A percentile compares a stretch with the other conserved stretches of the same genome.
phyloP scores from a whole-genome alignment of 306 rosid species.

The Mimosa bimucronata region DNA sequence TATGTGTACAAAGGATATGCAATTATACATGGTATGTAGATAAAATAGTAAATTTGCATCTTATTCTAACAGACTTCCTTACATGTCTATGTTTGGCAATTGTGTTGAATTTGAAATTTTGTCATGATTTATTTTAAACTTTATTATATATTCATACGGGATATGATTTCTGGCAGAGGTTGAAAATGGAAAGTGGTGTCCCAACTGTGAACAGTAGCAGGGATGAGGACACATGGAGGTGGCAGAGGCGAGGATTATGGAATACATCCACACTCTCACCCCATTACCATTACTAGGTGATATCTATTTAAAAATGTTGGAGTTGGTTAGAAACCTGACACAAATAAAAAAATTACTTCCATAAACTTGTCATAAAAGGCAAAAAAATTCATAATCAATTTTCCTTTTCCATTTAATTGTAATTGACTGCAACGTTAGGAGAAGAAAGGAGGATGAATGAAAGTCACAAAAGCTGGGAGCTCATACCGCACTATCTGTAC shows the following conservation, averaged over 20 bases:
- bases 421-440: neutral
- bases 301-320: neutral
- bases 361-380: neutral
- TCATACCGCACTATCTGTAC: slow-evolving; percentile 95
- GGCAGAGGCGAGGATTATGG: neutral
- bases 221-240: neutral
- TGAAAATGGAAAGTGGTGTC: neutral
- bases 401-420: slow-evolving; percentile 12
- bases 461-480: neutral
- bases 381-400: neutral
- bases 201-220: neutral
- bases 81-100: neutral
- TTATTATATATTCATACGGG: neutral
- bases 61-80: neutral
- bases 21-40: neutral
- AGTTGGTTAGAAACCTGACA: slow-evolving; percentile 11
- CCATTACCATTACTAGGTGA: neutral
- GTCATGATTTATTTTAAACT: neutral
- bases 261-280: neutral
- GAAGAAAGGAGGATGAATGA: neutral
- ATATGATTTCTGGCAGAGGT: neutral
- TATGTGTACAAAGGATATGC: neutral
- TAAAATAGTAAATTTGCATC: neutral
- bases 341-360: neutral
- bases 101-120: neutral